These are phyloP conservation scores for Manihot esculenta DNA, from an alignment of 441 rosid genomes.

Conservation along the genomic window DNA sequence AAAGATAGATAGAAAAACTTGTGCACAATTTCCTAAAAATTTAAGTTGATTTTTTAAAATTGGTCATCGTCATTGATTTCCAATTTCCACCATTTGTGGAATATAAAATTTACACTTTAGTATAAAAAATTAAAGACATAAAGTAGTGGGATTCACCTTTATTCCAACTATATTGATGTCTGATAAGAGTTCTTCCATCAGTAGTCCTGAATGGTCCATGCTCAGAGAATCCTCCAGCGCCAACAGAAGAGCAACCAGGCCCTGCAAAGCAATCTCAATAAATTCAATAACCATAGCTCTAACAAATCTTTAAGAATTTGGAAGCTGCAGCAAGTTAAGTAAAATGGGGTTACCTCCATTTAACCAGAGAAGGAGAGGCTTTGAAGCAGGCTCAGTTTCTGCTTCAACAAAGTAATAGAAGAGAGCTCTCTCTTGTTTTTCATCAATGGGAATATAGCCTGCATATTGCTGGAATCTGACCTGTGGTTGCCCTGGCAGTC, in stretches of 20 bases:
- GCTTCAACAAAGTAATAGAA: conserved; percentile 42
- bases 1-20: too few species aligned
- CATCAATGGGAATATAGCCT: conserved; percentile 32
- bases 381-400: conserved; percentile 14
- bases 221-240: conserved; percentile 50
- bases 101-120: too few species aligned
- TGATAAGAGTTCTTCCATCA: conserved; percentile 30
- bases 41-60: too few species aligned
- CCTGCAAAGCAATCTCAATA: conserved; percentile 10
- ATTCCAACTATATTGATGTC: conserved; percentile 54
- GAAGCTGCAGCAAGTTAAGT: too few species aligned
- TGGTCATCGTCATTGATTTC: too few species aligned
- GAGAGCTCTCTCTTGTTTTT: conserved; percentile 23
- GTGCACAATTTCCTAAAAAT: too few species aligned
- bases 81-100: too few species aligned
- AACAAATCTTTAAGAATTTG: not conserved
- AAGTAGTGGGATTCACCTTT: conserved; percentile 28
- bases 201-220: conserved; percentile 59
- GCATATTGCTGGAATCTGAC: conserved; percentile 33
- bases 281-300: too few species aligned
- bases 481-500: conserved; percentile 28
- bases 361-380: conserved; percentile 38
- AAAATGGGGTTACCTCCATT: conserved; percentile 23
- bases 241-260: conserved; percentile 39
- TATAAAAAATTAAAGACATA: not conserved